phyloP scores from a whole-genome alignment of 108 stramenopile species.

The Cyclostephanos invisitatus region DNA sequence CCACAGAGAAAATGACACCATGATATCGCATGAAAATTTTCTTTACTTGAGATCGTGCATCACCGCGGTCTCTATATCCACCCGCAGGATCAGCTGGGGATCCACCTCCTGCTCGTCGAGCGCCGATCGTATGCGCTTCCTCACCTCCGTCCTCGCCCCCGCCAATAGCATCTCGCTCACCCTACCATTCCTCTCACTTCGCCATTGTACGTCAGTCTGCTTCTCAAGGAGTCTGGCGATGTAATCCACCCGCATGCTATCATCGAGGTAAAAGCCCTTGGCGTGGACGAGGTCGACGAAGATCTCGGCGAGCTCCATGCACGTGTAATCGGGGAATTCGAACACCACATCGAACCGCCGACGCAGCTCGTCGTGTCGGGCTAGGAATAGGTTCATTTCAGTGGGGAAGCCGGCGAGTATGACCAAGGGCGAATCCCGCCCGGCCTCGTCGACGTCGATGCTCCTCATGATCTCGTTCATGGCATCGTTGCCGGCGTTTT shows the following conservation, averaged over 20 bases:
- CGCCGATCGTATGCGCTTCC: slow-evolving; percentile 78
- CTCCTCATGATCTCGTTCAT: slow-evolving; percentile 76
- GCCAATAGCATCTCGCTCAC: slow-evolving; percentile 85
- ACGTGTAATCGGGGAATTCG: slow-evolving; percentile 90
- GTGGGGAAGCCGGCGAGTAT: slow-evolving; percentile 87
- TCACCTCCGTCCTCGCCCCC: slow-evolving; percentile 77
- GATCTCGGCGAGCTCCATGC: slow-evolving; percentile 76
- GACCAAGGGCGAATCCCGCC: slow-evolving; percentile 68
- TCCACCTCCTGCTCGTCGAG: slow-evolving; percentile 85
- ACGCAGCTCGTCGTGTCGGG: slow-evolving; percentile 65
- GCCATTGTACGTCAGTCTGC: slow-evolving; percentile 76
- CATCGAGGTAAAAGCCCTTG: slow-evolving; percentile 85
- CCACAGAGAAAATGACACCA: background rate
- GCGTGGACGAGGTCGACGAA: slow-evolving; percentile 80
- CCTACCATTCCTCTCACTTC: slow-evolving; percentile 84
- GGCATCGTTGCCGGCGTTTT: slow-evolving; percentile 69
- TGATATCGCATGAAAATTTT: background rate
- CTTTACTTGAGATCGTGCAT: slow-evolving; percentile 76
- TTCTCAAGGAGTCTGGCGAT: slow-evolving; percentile 67
- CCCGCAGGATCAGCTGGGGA: slow-evolving; percentile 78
- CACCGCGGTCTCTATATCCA: slow-evolving; percentile 83
- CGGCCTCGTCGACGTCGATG: slow-evolving; percentile 71
- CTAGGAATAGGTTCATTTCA: slow-evolving; percentile 86
- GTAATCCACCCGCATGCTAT: slow-evolving; percentile 52
- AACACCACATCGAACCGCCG: slow-evolving; percentile 79